A percentile compares a stretch with the other conserved stretches of the same genome.
These are phyloP conservation scores for Viscum album DNA, from an alignment of 177 flowering plant species.

Conservation along the genomic window DNA sequence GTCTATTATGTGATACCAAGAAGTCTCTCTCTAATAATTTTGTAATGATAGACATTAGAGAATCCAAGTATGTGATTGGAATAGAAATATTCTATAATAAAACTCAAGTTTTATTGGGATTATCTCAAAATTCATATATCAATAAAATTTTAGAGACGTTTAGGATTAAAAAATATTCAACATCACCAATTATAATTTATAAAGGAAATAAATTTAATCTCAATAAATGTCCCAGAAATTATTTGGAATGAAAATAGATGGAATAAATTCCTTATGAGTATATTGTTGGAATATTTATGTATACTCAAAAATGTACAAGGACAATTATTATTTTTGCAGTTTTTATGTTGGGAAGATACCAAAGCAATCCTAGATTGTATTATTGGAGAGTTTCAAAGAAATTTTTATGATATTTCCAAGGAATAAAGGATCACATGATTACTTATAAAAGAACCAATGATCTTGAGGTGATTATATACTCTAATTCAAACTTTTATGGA, in stretches of 20 bases:
- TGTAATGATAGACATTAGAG: too few relatives aligned
- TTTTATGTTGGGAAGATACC: too few relatives aligned
- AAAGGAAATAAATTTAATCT: slow-evolving; percentile 4
- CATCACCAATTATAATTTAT: not conserved
- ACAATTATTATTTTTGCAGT: not conserved
- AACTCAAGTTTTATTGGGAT: not conserved
- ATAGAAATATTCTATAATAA: not conserved
- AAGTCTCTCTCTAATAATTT: not conserved
- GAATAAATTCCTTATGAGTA: not conserved
- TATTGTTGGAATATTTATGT: not conserved
- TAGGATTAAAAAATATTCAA: not conserved
- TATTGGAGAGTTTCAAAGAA: too few relatives aligned
- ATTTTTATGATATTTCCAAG: too few relatives aligned
- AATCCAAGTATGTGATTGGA: not conserved
- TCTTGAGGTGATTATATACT: too few relatives aligned
- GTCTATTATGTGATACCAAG: not conserved
- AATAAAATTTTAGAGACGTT: slow-evolving; percentile 1
- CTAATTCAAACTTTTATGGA: too few relatives aligned
- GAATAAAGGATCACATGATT: too few relatives aligned
- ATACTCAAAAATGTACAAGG: not conserved
- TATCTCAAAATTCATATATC: not conserved
- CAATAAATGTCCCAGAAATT: slow-evolving; percentile 3
- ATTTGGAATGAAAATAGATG: not conserved
- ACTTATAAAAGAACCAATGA: too few relatives aligned
- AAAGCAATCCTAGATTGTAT: too few relatives aligned